Conservation (phyloP, 1,139 yeast genomes). For the Blastobotrys raffinosifermentans region DNA sequence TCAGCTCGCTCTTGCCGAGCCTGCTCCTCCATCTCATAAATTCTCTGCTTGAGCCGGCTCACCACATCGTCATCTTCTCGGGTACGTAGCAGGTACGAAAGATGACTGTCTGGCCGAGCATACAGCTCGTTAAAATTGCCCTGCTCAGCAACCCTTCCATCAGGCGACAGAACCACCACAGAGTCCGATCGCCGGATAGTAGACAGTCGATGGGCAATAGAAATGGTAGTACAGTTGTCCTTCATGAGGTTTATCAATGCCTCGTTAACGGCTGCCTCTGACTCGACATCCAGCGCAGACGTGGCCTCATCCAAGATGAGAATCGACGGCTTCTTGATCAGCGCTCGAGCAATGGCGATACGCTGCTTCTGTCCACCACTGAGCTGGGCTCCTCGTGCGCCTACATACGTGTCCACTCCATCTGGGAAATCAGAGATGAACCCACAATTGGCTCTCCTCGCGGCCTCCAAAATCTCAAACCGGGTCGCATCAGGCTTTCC, state of each 20-base stretch:
- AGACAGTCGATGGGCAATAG: conserved; percentile 87
- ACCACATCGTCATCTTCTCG: conserved; percentile 34
- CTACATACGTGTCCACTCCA: conserved; percentile 76
- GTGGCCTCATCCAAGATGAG: conserved; percentile 78
- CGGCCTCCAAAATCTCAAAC: conserved; percentile 65
- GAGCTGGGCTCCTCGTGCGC: conserved; percentile 79
- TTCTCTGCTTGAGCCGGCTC: conserved; percentile 6
- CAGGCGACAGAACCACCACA: conserved; percentile 68
- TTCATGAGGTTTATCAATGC: conserved; percentile 59
- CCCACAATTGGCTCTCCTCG: conserved; percentile 71
- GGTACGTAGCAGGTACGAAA: conserved; percentile 53
- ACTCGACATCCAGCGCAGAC: conserved; percentile 76
- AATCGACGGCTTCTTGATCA: conserved; percentile 66
- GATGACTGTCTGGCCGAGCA: conserved; percentile 55
- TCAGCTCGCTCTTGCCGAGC: conserved; percentile 20
- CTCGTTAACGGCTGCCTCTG: conserved; percentile 75
- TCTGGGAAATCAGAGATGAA: conserved; percentile 73
- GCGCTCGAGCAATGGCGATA: conserved; percentile 75
- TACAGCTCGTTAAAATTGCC: conserved; percentile 66
- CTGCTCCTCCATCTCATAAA: conserved; percentile 12
- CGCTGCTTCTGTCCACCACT: conserved; percentile 89
- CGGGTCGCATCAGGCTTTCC: conserved; percentile 56
- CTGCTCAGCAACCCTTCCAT: conserved; percentile 79
- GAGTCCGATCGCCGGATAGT: conserved; percentile 83
- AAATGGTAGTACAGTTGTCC: conserved; percentile 67